phyloP scores from a whole-genome alignment of 2,329 filamentous ascomycete genomes.

The Neurospora crassa region DNA sequence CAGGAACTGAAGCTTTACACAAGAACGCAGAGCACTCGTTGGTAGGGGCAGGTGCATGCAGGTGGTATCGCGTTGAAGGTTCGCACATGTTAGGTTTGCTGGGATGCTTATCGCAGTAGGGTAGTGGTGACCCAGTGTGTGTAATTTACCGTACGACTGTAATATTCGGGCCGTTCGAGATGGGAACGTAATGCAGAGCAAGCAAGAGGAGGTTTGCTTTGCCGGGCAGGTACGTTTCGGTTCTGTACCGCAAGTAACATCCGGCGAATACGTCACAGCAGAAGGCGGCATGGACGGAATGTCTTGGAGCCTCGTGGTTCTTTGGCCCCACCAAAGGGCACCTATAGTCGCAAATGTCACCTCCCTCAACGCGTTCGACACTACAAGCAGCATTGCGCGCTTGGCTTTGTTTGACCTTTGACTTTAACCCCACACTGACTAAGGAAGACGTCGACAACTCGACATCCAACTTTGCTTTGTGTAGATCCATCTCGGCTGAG shows the following conservation, averaged over 20 bases:
- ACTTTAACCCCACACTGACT: neutral
- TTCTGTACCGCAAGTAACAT: neutral
- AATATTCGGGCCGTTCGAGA: neutral
- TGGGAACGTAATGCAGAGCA: neutral
- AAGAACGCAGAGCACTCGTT: neutral
- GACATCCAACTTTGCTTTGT: neutral
- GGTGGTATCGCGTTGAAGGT: neutral
- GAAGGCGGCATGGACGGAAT: neutral
- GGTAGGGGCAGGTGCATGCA: neutral
- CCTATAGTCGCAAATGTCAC: neutral
- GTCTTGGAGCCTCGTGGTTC: neutral
- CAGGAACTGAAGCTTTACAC: neutral
- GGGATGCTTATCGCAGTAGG: neutral
- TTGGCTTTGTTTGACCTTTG: neutral
- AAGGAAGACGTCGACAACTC: neutral
- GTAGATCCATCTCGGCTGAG: neutral
- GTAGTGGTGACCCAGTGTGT: neutral
- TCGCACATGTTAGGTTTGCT: neutral
- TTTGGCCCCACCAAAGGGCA: neutral
- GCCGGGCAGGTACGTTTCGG: neutral
- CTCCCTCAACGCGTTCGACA: neutral
- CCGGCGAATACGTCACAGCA: neutral
- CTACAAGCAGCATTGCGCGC: neutral
- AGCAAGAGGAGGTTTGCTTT: neutral
- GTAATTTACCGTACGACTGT: neutral